Evolutionary conservation across 768 basidiomycete genomes (phyloP).

Genomic region (Mycena pura): DNA sequence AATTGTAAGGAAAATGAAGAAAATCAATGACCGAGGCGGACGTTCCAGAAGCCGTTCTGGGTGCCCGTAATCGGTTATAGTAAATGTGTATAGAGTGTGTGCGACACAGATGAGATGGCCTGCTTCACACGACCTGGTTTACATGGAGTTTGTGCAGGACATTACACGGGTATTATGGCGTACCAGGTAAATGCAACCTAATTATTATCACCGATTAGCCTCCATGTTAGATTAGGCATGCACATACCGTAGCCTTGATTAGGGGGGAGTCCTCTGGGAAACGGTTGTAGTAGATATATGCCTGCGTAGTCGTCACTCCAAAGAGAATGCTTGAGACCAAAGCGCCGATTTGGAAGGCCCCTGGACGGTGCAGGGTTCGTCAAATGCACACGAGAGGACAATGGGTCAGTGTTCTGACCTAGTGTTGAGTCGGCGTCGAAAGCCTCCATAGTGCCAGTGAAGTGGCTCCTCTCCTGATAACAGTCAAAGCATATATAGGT

Average conservation of each 20-base stretch:
- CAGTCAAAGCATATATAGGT: too few relatives aligned
- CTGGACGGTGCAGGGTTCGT: too few relatives aligned
- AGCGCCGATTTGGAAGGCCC: not conserved
- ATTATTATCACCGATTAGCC: not conserved
- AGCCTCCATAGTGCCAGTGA: too few relatives aligned
- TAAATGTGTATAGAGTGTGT: not conserved
- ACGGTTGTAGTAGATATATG: slow-evolving; percentile 1
- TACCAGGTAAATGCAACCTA: slow-evolving; percentile 7
- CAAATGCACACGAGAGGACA: too few relatives aligned
- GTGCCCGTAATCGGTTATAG: not conserved
- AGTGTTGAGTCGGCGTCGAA: too few relatives aligned
- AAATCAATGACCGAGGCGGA: not conserved
- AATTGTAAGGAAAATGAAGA: not conserved
- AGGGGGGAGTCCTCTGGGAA: not conserved
- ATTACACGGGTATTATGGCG: too few relatives aligned
- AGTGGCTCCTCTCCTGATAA: too few relatives aligned
- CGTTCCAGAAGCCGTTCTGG: not conserved
- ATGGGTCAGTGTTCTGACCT: too few relatives aligned
- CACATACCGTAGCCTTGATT: not conserved
- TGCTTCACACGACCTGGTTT: not conserved
- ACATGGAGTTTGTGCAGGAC: too few relatives aligned
- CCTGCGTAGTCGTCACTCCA: not conserved
- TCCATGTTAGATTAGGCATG: not conserved
- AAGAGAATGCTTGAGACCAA: not conserved
- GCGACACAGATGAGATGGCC: not conserved